Percentiles rank a stretch among this genome's conserved stretches.
Evolutionary conservation across 768 basidiomycete genomes (phyloP).

Genomic region (Collybia nuda): DNA sequence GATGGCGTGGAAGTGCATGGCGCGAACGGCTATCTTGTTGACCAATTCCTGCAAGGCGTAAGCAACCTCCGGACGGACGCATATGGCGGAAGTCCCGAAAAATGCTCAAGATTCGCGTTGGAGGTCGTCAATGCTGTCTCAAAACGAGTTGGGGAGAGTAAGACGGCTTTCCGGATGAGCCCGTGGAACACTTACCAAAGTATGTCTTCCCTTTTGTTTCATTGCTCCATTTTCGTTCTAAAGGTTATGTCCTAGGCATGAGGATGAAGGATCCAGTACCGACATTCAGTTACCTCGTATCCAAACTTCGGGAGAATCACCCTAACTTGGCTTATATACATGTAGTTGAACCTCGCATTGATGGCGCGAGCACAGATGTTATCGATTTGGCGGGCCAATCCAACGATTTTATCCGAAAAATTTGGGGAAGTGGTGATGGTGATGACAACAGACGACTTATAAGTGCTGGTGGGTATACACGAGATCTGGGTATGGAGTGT

Average conservation of each 20-base stretch:
- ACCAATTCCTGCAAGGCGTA: conserved; percentile 57
- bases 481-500: conserved; percentile 24
- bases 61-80: conserved; percentile 42
- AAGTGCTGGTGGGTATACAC: conserved; percentile 32
- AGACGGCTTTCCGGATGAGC: conserved; percentile 55
- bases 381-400: conserved; percentile 8
- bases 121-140: conserved; percentile 54
- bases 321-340: conserved; percentile 47
- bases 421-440: conserved; percentile 27
- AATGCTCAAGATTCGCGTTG: conserved; percentile 53
- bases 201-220: conserved; percentile 9
- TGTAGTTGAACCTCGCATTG: conserved; percentile 32
- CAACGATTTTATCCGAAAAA: conserved; percentile 35
- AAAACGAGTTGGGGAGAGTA: conserved; percentile 49
- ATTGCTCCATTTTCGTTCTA: not conserved
- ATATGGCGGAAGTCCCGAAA: conserved; percentile 68
- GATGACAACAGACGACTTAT: conserved; percentile 20
- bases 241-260: conserved; percentile 32
- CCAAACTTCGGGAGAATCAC: conserved; percentile 28
- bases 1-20: conserved; percentile 58
- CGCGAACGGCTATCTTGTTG: conserved; percentile 48
- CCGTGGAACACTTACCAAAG: conserved; percentile 50
- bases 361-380: conserved; percentile 7
- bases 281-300: conserved; percentile 31
- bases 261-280: conserved; percentile 38